Conservation (phyloP, 2,329 filamentous ascomycete genomes). For the Tolypocladium tundrense region DNA sequence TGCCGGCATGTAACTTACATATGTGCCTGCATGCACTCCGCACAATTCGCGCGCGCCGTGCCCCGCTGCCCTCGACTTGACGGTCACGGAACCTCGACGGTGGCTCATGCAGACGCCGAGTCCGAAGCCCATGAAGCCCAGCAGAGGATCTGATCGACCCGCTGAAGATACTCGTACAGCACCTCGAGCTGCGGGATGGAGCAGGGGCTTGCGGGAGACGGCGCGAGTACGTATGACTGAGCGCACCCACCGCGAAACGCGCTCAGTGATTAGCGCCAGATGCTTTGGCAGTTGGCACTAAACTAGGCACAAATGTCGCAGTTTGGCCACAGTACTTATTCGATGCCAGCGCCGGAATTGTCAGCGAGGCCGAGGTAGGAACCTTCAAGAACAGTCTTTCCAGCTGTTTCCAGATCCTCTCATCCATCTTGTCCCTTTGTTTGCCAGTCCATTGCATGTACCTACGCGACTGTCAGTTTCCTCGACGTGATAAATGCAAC, state of each 20-base stretch:
- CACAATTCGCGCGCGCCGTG: background rate
- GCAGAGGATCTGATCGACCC: too few relatives aligned
- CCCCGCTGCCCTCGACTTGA: background rate
- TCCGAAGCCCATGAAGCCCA: background rate
- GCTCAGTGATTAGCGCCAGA: background rate
- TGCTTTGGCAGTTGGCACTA: background rate
- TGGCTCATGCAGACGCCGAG: background rate
- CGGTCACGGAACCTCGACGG: background rate
- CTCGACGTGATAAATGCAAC: background rate
- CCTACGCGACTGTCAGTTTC: background rate
- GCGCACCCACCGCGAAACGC: background rate
- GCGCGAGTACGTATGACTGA: background rate
- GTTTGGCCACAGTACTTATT: background rate
- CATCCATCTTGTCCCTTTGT: background rate
- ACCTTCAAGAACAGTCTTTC: background rate
- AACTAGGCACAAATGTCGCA: background rate
- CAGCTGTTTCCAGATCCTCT: background rate
- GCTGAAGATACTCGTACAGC: background rate
- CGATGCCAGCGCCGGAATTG: background rate
- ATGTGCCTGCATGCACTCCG: background rate
- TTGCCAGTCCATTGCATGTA: background rate
- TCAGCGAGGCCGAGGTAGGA: constrained; percentile 3
- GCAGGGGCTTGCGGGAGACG: background rate
- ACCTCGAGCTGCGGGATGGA: background rate
- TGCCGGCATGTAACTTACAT: too few relatives aligned